Evolutionary conservation across 768 basidiomycete genomes (phyloP).

Genomic region (Hemileccinum rubropunctum): DNA sequence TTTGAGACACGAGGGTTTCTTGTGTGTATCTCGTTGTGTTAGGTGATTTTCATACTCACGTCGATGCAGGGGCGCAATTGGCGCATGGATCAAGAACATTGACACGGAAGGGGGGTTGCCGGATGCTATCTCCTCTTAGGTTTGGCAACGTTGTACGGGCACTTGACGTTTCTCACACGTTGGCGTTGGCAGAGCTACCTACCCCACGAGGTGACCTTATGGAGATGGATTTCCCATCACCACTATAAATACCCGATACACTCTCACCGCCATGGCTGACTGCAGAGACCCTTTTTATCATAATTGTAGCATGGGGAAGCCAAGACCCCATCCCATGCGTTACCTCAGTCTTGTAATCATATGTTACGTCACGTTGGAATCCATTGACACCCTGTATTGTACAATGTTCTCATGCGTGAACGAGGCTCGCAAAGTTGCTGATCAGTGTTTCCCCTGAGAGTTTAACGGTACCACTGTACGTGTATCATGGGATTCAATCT

Average conservation of each 20-base stretch:
- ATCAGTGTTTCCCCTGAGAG: too few species aligned
- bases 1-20: slow-evolving; percentile 95
- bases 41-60: background rate
- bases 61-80: slow-evolving; percentile 75
- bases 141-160: slow-evolving; percentile 1
- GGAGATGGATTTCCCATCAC: slow-evolving; percentile 18
- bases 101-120: slow-evolving; percentile 38
- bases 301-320: slow-evolving; percentile 10
- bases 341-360: slow-evolving; percentile 12
- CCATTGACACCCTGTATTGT: background rate
- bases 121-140: slow-evolving; percentile 7
- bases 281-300: slow-evolving; percentile 8
- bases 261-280: slow-evolving; percentile 19
- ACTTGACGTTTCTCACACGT: slow-evolving; percentile 5
- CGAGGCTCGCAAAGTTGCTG: too few species aligned
- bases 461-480: too few species aligned
- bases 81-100: slow-evolving; percentile 98
- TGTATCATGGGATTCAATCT: too few species aligned
- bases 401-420: slow-evolving; percentile 2
- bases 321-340: slow-evolving; percentile 4
- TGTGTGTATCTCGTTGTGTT: slow-evolving; percentile 55
- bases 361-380: slow-evolving; percentile 19
- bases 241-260: slow-evolving; percentile 24
- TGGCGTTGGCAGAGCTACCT: background rate
- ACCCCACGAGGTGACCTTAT: slow-evolving; percentile 29